Evolutionary conservation across 1,284 basidiomycete genomes (phyloP).

Genomic region (Ganoderma sinense): DNA sequence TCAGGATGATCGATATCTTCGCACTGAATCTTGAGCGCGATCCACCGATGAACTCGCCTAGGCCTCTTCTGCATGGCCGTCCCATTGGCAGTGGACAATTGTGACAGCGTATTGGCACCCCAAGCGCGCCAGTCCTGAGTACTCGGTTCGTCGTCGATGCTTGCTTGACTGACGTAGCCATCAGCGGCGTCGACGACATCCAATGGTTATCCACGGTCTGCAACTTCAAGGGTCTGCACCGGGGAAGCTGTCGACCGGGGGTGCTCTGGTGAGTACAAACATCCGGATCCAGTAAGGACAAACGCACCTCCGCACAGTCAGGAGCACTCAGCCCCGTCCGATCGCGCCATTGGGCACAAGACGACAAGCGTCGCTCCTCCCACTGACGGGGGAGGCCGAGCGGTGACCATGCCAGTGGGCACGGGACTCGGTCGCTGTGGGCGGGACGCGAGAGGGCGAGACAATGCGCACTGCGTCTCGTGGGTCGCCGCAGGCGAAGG

Average conservation of each 20-base stretch:
- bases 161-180: background rate
- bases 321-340: background rate
- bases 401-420: background rate
- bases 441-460: background rate
- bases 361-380: background rate
- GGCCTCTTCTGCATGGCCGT: background rate
- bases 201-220: background rate
- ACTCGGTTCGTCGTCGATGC: background rate
- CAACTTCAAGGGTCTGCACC: background rate
- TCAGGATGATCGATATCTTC: background rate
- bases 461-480: constrained; percentile 11
- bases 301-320: background rate
- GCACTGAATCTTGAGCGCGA: background rate
- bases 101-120: background rate
- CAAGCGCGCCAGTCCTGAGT: background rate
- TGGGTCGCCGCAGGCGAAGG: background rate
- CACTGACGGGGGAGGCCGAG: background rate
- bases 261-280: background rate
- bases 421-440: background rate
- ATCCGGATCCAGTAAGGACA: background rate
- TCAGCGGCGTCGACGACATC: background rate
- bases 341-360: constrained; percentile 1
- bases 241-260: background rate
- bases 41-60: background rate
- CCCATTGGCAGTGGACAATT: background rate